Percentiles rank a stretch among this genome's conserved stretches.
Conservation (phyloP, 176 grass and related monocot species). For the Dendrocalamus sinicus region DNA sequence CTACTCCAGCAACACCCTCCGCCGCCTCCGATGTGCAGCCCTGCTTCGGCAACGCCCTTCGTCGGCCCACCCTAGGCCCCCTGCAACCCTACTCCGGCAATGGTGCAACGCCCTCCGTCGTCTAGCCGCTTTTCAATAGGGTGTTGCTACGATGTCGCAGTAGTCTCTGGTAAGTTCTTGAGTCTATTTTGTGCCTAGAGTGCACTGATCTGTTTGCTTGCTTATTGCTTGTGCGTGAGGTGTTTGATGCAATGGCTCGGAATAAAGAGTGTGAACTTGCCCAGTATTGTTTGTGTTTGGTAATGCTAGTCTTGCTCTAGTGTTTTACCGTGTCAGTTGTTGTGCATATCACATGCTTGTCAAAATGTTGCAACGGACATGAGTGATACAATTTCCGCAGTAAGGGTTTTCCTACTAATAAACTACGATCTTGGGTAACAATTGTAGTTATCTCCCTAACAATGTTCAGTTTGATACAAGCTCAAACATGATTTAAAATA, state of each 20-base stretch:
- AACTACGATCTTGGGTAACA: background rate
- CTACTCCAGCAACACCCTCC: no score
- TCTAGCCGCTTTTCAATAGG: no score
- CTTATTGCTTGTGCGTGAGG: background rate
- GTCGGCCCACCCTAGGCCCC: no score
- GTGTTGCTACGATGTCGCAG: background rate
- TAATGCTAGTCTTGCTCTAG: background rate
- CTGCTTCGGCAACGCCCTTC: no score
- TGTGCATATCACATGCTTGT: background rate
- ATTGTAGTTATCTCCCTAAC: background rate
- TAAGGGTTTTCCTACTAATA: background rate
- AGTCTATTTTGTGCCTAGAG: background rate
- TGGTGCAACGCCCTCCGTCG: no score
- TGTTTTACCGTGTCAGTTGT: background rate
- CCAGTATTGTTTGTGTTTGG: background rate
- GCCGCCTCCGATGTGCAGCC: no score
- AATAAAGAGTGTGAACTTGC: background rate
- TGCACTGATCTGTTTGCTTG: background rate
- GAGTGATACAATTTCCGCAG: background rate
- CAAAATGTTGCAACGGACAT: background rate
- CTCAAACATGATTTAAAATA: background rate
- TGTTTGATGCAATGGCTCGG: conserved; percentile 1
- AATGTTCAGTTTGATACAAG: background rate
- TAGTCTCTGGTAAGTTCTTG: conserved; percentile 40
- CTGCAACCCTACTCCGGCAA: no score